Evolutionary conservation across 2,329 filamentous ascomycete species (phyloP), one percentile per base, ranked within the genome.

Genomic region (Dissoconium aciculare): DNA sequence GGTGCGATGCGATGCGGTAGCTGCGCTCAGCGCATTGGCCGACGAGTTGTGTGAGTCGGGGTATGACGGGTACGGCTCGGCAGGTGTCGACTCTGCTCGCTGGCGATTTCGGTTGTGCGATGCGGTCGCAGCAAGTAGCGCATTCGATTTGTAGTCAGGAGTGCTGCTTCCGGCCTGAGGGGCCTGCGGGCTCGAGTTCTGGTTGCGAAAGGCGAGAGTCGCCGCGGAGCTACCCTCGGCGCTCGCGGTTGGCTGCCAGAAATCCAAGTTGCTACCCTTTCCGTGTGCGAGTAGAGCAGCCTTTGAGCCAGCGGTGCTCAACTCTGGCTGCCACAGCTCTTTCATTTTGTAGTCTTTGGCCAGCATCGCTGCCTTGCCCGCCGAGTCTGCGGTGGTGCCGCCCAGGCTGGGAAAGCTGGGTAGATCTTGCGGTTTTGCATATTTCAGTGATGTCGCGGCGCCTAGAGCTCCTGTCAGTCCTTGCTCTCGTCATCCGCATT

Each of bases 371-470:
- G 72, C 72, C 32, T 66, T 66, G 32, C 66, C 65, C 5, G 74
- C 73, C 6, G 67, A 66, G 15, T 69, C 61, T 33, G 78, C 72
- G 41, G 76, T 70, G 37, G 80, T 81, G 30, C 82, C 63, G 21
- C 79, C 77, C 34, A 64, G 53, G 6, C 76, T 74, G 9, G 81
- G 79, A 46, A 67, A 87, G 47, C 76, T 79, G 21, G 81, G 81
- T 13, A 89, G 67, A 44, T 80, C 74, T 47, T 72, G 64, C 26
- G 78, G 70, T 46, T 71, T 67, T 36, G 79, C 79, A 61, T 83
- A 79, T 53, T 74, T 78, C 36, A 84, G 60, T 31, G 67, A 71
- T 29, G 67, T 56, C 12, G 69, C 69, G 31, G 69, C 69, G 42
- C 69, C 69, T 73, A 38, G n/a, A 11, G 10, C 15, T 26, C 8